These are phyloP conservation scores for Beauveria sp. DNA, from an alignment of 2,329 filamentous ascomycete species.

Conservation along the genomic window DNA sequence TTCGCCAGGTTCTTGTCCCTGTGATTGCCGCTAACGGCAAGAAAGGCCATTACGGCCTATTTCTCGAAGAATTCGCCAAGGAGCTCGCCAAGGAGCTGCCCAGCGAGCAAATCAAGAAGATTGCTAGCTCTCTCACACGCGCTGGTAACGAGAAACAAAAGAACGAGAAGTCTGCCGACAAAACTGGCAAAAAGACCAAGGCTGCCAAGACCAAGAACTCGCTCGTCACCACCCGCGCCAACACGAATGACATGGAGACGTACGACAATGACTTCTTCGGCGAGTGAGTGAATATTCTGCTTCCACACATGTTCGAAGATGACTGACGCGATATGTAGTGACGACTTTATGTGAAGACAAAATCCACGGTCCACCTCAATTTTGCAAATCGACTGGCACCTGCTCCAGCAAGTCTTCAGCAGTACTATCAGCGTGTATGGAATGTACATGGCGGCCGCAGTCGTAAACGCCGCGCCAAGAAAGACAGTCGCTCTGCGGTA, in stretches of 20 bases:
- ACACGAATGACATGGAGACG: slow-evolving; percentile 60
- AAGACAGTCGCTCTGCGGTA: not conserved
- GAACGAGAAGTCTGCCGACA: slow-evolving; percentile 91
- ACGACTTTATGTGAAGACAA: slow-evolving; percentile 12
- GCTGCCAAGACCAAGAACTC: slow-evolving; percentile 91
- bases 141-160: slow-evolving; percentile 97
- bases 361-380: not conserved
- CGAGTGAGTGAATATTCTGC: slow-evolving; percentile 54
- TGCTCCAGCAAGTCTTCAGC: not conserved
- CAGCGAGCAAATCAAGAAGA: slow-evolving; percentile 95
- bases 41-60: slow-evolving; percentile 85
- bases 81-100: slow-evolving; percentile 79
- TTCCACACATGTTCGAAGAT: not conserved
- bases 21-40: slow-evolving; percentile 67
- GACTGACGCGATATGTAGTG: not conserved
- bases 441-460: not conserved
- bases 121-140: slow-evolving; percentile 78
- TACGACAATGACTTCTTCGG: slow-evolving; percentile 78
- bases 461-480: slow-evolving; percentile 8
- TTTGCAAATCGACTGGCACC: slow-evolving; percentile 3
- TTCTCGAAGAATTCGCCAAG: slow-evolving; percentile 87
- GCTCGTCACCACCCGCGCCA: slow-evolving; percentile 58
- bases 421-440: slow-evolving; percentile 1
- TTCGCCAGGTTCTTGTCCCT: slow-evolving; percentile 73
- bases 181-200: slow-evolving; percentile 94